phyloP scores from a whole-genome alignment of 306 rosid species.

The Casuarina equisetifolia region DNA sequence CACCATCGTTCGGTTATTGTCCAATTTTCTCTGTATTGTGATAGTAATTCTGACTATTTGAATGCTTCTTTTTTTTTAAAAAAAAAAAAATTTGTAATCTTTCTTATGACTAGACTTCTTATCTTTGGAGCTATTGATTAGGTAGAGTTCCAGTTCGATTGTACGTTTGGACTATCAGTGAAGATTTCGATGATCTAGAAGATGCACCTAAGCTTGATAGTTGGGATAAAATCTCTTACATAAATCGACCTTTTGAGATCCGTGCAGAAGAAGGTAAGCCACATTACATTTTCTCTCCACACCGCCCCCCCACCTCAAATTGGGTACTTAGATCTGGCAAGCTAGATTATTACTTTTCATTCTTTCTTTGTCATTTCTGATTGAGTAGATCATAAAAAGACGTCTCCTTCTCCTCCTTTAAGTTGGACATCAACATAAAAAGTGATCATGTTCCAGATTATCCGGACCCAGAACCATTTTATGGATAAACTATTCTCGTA shows the following conservation, averaged over 20 bases:
- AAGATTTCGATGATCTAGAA: conserved; percentile 73
- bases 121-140: conserved; percentile 32
- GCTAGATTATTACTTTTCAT: conserved; percentile 1
- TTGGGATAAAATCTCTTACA: conserved; percentile 87
- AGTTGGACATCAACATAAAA: too few relatives aligned
- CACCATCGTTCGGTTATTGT: not conserved
- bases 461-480: too few relatives aligned
- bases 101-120: conserved; percentile 15
- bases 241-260: conserved; percentile 81
- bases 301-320: too few relatives aligned
- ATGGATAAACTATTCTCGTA: not conserved
- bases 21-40: not conserved
- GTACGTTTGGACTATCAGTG: conserved; percentile 59
- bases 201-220: conserved; percentile 73
- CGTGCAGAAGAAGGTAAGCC: conserved; percentile 71
- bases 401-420: too few relatives aligned
- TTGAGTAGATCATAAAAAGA: not conserved
- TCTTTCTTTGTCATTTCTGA: not conserved
- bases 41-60: not conserved
- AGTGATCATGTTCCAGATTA: too few relatives aligned
- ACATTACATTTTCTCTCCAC: not conserved
- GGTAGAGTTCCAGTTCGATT: conserved; percentile 89
- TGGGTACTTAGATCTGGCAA: conserved; percentile 15
- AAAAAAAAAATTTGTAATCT: conserved; percentile 5
- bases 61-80: not conserved